These are phyloP conservation scores for Daldinia sp. DNA, from an alignment of 2,329 filamentous ascomycete species.

Conservation along the genomic window DNA sequence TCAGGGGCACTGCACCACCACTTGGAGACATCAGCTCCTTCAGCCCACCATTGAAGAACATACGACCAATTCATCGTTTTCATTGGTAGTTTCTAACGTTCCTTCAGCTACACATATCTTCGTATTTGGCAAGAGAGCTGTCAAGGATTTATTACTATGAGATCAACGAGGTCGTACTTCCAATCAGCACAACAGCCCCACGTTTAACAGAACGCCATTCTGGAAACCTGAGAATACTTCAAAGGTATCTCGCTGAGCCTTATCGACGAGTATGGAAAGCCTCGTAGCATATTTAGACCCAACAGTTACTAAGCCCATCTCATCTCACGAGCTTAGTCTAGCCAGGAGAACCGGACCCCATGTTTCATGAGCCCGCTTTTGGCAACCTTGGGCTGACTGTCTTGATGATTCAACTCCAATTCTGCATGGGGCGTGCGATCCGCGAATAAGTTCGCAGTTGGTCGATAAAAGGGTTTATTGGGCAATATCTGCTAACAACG, in stretches of 20 bases:
- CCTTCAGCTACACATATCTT: constrained; percentile 39
- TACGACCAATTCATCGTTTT: constrained; percentile 27
- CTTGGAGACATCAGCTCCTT: constrained; percentile 40
- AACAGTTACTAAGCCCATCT: constrained; percentile 17
- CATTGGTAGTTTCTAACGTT: constrained; percentile 42
- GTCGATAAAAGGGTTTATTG: constrained; percentile 15
- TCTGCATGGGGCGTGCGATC: constrained; percentile 24
- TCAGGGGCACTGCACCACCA: constrained; percentile 33
- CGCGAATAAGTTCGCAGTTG: constrained; percentile 11
- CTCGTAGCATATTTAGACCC: constrained; percentile 13
- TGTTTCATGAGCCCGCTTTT: constrained; percentile 43
- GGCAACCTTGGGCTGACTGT: constrained; percentile 25
- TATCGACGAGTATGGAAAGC: constrained; percentile 10
- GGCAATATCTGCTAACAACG: constrained; percentile 10
- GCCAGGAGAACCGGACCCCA: constrained; percentile 36
- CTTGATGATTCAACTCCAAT: constrained; percentile 18
- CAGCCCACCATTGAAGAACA: constrained; percentile 34
- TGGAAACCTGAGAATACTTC: constrained; percentile 9
- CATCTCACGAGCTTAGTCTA: constrained; percentile 18
- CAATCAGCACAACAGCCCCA: constrained; percentile 30
- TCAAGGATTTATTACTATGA: constrained; percentile 27
- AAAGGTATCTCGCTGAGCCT: constrained; percentile 13
- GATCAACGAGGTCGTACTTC: constrained; percentile 18
- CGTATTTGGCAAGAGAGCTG: constrained; percentile 28
- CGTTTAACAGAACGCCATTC: constrained; percentile 17